Evolutionary conservation across 495 filamentous ascomycete genomes (phyloP), one percentile per base, ranked within the genome.

Genomic region (Rhypophila decipiens): DNA sequence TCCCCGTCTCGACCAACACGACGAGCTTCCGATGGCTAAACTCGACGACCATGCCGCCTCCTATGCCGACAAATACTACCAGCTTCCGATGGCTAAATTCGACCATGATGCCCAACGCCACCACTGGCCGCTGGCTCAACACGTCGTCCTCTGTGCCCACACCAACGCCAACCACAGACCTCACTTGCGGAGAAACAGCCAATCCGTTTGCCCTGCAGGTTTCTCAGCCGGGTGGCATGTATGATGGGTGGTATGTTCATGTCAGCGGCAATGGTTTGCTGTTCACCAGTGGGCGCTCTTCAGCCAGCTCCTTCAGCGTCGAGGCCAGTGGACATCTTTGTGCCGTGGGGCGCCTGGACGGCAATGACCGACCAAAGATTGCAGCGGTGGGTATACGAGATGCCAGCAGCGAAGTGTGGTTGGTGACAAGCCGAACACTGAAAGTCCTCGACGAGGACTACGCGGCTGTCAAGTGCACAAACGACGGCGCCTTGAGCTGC

Each of bases 131-230:
- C 47, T 67, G 60, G 34, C 65, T 58, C 37, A 65, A 64, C 24
- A 43, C 60, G n/a, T 62, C 61, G 38, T 68, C 71, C 35, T 65
- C 65, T 13, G 66, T 58, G 36, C 53, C 71, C 4, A 56, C 70
- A n/a, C 59, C 69, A 20, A 59, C 44, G 19, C 18, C 55, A 19
- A 57, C 57, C 0, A 2, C 53, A 19, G 57, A 55, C 43, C 29
- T 55, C 20, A 61, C 57, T 24, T 63, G 63, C 52, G 47, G 50
- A 22, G 46, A 57, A 43, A 54, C 51, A 33, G 31, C 49, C 23
- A 36, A 42, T 9, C 50, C 63, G 3, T 64, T 68, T 47, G 51
- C 52, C 2, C 39, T 65, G 4, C 57, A 54, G 12, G 44, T 60
- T 18, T 27, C 52, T 0, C 59, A 60, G 24, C 57, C 59, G 2